A percentile compares a stretch with the other conserved stretches of the same genome.
Conservation (phyloP, 495 filamentous ascomycete species). For the Podospora pseudocomata region DNA sequence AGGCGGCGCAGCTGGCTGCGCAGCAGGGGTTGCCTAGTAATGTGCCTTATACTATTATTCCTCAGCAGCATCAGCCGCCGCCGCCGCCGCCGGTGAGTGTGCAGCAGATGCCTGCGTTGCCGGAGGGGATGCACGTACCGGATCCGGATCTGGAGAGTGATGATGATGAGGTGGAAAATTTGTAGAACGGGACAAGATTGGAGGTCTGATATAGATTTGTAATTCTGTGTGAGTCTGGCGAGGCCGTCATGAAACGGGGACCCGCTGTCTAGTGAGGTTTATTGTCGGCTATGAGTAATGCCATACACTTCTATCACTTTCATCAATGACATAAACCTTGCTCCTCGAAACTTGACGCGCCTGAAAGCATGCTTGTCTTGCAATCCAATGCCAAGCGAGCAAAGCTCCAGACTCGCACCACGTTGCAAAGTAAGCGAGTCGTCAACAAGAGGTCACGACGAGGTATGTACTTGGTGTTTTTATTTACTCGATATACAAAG, state of each 20-base stretch:
- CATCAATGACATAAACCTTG: no score
- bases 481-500: background rate
- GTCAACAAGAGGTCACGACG: background rate
- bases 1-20: conserved; percentile 24
- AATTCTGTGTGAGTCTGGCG: background rate
- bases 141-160: conserved; percentile 36
- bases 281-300: no score
- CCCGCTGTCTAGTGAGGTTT: no score
- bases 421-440: no score
- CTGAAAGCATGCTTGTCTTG: no score
- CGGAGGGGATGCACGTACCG: conserved; percentile 32
- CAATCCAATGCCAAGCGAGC: no score
- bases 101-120: conserved; percentile 30
- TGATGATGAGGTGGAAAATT: conserved; percentile 15
- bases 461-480: background rate
- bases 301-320: no score
- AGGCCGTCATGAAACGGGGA: no score
- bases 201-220: no score
- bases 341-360: no score
- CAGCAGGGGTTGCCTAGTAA: conserved; percentile 26
- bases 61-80: conserved; percentile 29
- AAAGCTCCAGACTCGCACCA: no score
- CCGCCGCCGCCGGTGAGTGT: conserved; percentile 22
- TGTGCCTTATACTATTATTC: conserved; percentile 29
- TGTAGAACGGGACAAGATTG: background rate